phyloP scores from a whole-genome alignment of 2,329 filamentous ascomycete genomes.

The Colletotrichum paranaense region DNA sequence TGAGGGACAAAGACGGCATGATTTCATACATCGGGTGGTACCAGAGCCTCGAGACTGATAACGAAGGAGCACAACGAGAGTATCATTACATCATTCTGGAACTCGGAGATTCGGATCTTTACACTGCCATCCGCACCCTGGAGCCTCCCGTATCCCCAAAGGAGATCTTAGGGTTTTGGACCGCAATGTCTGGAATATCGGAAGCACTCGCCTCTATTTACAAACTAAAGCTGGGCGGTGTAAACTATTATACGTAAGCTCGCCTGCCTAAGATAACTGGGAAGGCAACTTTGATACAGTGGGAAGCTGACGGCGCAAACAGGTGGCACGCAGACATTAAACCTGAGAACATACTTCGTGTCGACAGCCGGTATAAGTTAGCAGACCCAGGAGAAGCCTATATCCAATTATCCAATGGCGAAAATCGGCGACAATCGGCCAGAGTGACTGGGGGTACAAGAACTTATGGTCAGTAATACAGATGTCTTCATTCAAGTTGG shows the following conservation, averaged over 20 bases:
- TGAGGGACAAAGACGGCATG: not conserved
- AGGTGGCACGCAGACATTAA: conserved; percentile 47
- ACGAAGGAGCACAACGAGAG: not conserved
- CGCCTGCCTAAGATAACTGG: no score
- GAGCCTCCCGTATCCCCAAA: conserved; percentile 1
- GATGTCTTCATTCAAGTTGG: no score
- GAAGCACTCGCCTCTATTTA: not conserved
- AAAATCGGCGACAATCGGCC: not conserved
- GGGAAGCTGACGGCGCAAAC: no score
- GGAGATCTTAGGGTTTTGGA: conserved; percentile 7
- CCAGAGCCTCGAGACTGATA: not conserved
- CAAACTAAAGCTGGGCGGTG: not conserved
- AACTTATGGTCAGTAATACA: conserved; percentile 46
- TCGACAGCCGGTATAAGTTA: conserved; percentile 48
- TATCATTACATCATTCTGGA: conserved; percentile 14
- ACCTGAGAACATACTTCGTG: conserved; percentile 46
- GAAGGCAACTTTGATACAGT: no score
- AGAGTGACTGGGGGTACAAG: conserved; percentile 43
- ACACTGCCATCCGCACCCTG: not conserved
- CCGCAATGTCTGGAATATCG: not conserved
- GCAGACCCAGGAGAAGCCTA: conserved; percentile 50
- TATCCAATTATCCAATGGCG: not conserved
- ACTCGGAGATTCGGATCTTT: conserved; percentile 15
- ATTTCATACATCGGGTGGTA: conserved; percentile 20
- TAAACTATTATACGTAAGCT: no score